Conservation (phyloP, 106 monocot species). For the Allium fistulosum region DNA sequence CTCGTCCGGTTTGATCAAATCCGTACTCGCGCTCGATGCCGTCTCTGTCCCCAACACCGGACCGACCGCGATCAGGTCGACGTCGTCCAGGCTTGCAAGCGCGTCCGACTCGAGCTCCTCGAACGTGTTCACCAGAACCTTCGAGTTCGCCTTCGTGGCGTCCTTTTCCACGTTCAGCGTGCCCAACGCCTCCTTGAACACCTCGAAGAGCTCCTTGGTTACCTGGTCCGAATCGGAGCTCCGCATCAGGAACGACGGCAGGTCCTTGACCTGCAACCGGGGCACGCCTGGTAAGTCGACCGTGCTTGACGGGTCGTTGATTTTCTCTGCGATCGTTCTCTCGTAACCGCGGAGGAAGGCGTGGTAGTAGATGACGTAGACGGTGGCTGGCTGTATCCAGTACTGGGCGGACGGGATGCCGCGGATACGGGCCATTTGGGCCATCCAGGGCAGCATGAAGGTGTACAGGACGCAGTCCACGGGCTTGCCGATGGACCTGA, state of each 20-base stretch:
- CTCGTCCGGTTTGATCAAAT: background rate
- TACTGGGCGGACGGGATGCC: background rate
- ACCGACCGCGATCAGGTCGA: constrained; percentile 19
- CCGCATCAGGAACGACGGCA: background rate
- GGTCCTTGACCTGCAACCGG: background rate
- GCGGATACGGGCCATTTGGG: background rate
- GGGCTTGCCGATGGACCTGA: background rate
- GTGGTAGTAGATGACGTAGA: background rate
- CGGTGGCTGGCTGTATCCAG: constrained; percentile 4
- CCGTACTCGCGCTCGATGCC: constrained; percentile 2
- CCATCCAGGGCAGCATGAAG: background rate
- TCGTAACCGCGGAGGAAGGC: background rate
- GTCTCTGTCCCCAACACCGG: constrained; percentile 1
- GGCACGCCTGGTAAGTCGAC: background rate
- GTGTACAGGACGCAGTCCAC: background rate
- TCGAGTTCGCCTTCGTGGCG: background rate
- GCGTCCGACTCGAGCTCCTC: constrained; percentile 23
- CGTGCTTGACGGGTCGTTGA: background rate
- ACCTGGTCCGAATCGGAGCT: background rate
- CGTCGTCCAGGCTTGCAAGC: constrained; percentile 2
- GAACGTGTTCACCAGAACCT: constrained; percentile 6
- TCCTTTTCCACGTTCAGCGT: background rate
- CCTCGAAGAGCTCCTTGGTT: background rate
- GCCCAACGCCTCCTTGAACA: background rate
- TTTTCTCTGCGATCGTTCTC: background rate